Base-by-base conservation (phyloP, 108 stramenopile genomes). In the Stephanodiscus minutulus region DNA sequence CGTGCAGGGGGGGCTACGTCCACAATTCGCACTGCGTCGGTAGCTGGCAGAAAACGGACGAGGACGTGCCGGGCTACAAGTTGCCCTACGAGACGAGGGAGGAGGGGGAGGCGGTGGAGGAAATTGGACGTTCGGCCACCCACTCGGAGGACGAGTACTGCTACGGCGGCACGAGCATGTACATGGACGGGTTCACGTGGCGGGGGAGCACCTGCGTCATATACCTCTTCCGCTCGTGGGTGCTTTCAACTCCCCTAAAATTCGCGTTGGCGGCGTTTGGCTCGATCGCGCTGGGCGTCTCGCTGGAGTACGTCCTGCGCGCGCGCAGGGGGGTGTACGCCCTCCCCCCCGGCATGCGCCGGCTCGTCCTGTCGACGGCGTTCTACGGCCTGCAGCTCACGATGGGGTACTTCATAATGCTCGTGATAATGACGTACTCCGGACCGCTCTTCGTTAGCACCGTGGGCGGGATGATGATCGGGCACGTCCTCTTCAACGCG, bases 151-250 rank as follows among this genome's bases (percentile, higher is more conserved):
- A 66, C 2, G 48, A 82, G 50, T 93, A 76, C 57, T 93, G 92
- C 61, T 90, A 89, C 60, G 90, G 90, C 29, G 86, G 84, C 12
- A 91, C 89, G 20, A 79, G 83, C 71, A 94, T 94, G 93, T 92
- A 89, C 72, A 91, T 91, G 91, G 85, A 94, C 61, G 93, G 93
- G 17, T 92, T 94, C 49, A 73, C 87, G 35, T 94, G 89, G 89
- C 68, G 68, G 0, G 80, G 67, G 20, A 50, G 87, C 4, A 81
- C 88, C 25, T 96, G 95, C 74, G 81, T 91, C n/a, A 87, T 89
- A 65, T 79, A 85, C 39, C 70, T 94, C 9, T 92, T 96, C 62
- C 82, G 73, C 29, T 25, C 72, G 0, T 91, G 86, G 87, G 76
- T 88, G 9, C 61, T 96, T 64, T 67, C 83, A 13, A 79, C 82